Evolutionary conservation across 768 basidiomycete genomes (phyloP), one percentile per base, ranked within the genome.

Genomic region (Gyrodon lividus): DNA sequence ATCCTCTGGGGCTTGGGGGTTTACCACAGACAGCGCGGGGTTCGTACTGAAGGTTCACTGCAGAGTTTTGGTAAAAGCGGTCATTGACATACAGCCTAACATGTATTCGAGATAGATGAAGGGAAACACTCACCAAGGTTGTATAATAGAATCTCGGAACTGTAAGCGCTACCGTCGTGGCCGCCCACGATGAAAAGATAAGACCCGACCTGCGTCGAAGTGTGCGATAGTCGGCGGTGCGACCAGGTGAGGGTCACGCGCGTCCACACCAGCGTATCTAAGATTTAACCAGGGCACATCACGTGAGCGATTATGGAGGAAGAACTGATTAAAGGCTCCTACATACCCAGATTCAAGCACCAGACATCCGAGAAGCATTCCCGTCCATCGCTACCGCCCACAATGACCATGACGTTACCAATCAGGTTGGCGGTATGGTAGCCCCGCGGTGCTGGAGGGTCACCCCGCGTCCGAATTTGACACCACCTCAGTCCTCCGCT

Each of bases 361-460:
- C 90, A 94, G 0, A 98, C 80, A 63, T 97, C 92, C 13, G 83
- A 84, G 63, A 94, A 97, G 50, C 87, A 90, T 56, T 91, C 87
- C 50, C 81, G 81, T 4, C 93, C 93, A 66, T 97, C 93, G 57
- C 91, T 92, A 2, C 96, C 95, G 1, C 96, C 96, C 24, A 93
- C 76, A 26, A 98, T 75, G 40, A 98, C 77, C 87, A 96, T 93
- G 51, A 87, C 79, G 57, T 87, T 84, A 24, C 86, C 86, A 5
- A 96, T 80, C 24, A 97, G 73, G 63, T 92, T 95, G 31, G 92
- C 89, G 0, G 91, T 89, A 69, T 97, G 94, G 62, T 98, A 98
- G 0, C 94, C 95, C 49, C 91, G 76, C 17, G 85, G 75, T 5
- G 74, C 70, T 1, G 89, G 87, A 48, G 75, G 76, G 17, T 74